These are phyloP conservation scores for Balamuthia mandrillaris DNA, from an alignment of 208 protist genomes.

Conservation along the genomic window DNA sequence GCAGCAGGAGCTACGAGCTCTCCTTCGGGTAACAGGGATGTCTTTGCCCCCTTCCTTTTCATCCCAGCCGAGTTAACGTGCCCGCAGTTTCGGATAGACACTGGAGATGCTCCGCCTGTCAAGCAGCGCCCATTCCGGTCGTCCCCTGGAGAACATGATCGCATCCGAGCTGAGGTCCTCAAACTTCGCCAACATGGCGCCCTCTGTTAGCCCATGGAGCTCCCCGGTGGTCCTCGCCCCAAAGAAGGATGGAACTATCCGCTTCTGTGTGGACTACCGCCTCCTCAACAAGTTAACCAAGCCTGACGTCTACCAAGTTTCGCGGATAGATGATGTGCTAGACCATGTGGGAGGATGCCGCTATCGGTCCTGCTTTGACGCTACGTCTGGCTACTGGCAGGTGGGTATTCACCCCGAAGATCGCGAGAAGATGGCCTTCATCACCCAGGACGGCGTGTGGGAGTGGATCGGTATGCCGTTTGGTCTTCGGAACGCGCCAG, in stretches of 20 bases:
- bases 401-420: slow-evolving; percentile 35
- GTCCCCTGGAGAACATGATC: too few relatives aligned
- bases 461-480: slow-evolving; percentile 48
- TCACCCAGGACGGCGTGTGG: slow-evolving; percentile 25
- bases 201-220: too few relatives aligned
- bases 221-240: too few relatives aligned
- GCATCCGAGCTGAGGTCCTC: too few relatives aligned
- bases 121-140: too few relatives aligned
- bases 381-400: slow-evolving; percentile 33
- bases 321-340: slow-evolving; percentile 27
- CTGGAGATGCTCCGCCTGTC: too few relatives aligned
- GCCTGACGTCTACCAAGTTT: slow-evolving; percentile 26
- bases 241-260: not conserved
- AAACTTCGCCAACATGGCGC: too few relatives aligned
- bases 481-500: slow-evolving; percentile 43
- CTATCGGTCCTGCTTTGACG: slow-evolving; percentile 38
- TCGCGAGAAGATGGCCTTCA: slow-evolving; percentile 42
- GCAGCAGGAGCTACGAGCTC: too few relatives aligned
- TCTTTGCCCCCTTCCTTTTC: too few relatives aligned
- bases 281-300: slow-evolving; percentile 40
- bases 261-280: slow-evolving; percentile 41
- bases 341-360: not conserved
- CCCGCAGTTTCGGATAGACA: too few relatives aligned
- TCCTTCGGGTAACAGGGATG: too few relatives aligned
- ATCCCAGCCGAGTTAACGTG: too few relatives aligned